Evolutionary conservation across 2,329 filamentous ascomycete species (phyloP).

Genomic region (Hortaea sp.): DNA sequence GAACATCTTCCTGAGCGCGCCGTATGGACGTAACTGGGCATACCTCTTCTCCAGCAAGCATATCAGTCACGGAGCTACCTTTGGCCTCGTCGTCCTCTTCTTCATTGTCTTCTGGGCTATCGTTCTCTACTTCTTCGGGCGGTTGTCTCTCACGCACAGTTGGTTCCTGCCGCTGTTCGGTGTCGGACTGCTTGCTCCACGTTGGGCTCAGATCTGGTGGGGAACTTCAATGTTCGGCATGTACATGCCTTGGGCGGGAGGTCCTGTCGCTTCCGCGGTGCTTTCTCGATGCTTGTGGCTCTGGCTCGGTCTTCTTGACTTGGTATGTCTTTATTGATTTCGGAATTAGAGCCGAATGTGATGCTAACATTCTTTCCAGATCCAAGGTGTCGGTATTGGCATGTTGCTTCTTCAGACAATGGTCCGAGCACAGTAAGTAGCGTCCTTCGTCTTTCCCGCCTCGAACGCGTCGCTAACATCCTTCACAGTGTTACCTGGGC

Average conservation of each 20-base stretch:
- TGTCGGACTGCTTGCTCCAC: conserved; percentile 53
- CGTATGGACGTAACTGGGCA: conserved; percentile 57
- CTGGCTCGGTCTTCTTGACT: conserved; percentile 58
- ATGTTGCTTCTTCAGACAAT: conserved; percentile 56
- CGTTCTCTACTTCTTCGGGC: conserved; percentile 42
- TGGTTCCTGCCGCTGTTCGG: conserved; percentile 61
- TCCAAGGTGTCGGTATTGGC: conserved; percentile 26
- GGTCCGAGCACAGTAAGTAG: conserved; percentile 41
- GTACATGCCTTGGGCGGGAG: conserved; percentile 54
- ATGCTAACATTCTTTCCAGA: background rate
- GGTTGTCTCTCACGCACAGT: conserved; percentile 49
- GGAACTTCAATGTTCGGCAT: conserved; percentile 40
- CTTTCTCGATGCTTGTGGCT: conserved; percentile 48
- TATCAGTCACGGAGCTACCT: conserved; percentile 46
- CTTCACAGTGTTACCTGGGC: conserved; percentile 37
- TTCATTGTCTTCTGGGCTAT: conserved; percentile 47
- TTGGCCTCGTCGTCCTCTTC: conserved; percentile 47
- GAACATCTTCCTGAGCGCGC: conserved; percentile 47
- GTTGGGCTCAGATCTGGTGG: conserved; percentile 52
- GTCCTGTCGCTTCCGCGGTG: conserved; percentile 44
- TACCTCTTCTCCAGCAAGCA: conserved; percentile 52
- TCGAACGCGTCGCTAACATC: too few relatives aligned
- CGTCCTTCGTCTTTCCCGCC: conserved; percentile 26
- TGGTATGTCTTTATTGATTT: conserved; percentile 26
- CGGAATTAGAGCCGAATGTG: background rate